Conservation (phyloP, 192 early-diverging fungal genomes). For the Dissophora globulifera region DNA sequence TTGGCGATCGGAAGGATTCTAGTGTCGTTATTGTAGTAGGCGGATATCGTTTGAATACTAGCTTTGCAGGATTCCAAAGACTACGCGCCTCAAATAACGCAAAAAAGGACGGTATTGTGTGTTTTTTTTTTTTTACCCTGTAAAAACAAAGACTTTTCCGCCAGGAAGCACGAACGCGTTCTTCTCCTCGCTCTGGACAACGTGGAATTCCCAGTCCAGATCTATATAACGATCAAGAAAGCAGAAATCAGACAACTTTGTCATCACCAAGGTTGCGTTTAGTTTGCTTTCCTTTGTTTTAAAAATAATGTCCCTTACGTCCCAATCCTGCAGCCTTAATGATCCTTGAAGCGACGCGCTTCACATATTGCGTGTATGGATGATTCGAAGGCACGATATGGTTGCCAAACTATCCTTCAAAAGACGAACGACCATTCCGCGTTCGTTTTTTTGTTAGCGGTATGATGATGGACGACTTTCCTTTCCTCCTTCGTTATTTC, state of each 20-base stretch:
- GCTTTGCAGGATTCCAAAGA: background rate
- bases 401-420: conserved; percentile 54
- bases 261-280: no score
- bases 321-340: conserved; percentile 77
- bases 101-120: no score
- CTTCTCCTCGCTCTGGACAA: conserved; percentile 80
- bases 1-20: conserved; percentile 82
- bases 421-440: background rate
- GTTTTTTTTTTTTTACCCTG: conserved; percentile 67
- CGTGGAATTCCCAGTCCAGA: conserved; percentile 92
- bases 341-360: conserved; percentile 73
- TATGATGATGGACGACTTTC: no score
- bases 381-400: conserved; percentile 78
- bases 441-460: no score
- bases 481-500: no score
- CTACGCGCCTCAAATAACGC: background rate
- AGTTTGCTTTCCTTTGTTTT: no score
- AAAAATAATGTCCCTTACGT: no score
- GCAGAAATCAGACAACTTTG: no score
- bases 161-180: conserved; percentile 98
- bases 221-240: no score
- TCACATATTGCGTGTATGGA: conserved; percentile 71
- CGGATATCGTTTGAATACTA: no score
- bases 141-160: conserved; percentile 98
- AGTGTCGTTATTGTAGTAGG: background rate